phyloP scores from a whole-genome alignment of 148 eudicot genomes.

The Vaccinium myrtillus region DNA sequence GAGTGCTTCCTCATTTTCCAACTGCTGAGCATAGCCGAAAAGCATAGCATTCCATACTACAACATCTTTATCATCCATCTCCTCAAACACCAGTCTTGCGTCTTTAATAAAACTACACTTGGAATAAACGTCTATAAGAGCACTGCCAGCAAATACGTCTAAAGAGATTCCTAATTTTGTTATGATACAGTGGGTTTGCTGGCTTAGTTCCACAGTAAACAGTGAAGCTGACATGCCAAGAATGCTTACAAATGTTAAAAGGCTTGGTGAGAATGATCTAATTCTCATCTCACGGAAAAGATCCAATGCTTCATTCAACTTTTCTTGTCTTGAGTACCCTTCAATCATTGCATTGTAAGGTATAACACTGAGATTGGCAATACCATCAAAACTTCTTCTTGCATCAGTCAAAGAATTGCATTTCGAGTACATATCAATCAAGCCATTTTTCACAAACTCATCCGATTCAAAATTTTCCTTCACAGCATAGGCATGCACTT shows the following conservation, averaged over 20 bases:
- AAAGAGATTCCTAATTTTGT: constrained; percentile 42
- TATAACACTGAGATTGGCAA: constrained; percentile 31
- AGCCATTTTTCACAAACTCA: constrained; percentile 62
- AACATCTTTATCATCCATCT: constrained; percentile 52
- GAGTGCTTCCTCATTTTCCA: constrained; percentile 58
- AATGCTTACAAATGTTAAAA: constrained; percentile 60
- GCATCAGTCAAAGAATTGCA: constrained; percentile 57
- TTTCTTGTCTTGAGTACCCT: constrained; percentile 60
- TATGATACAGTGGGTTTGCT: constrained; percentile 53
- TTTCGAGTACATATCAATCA: constrained; percentile 78
- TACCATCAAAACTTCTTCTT: constrained; percentile 46
- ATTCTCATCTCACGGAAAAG: constrained; percentile 57
- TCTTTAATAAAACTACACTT: constrained; percentile 50
- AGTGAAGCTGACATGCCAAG: constrained; percentile 59
- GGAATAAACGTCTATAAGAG: constrained; percentile 68
- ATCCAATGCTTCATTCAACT: constrained; percentile 46
- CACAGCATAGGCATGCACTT: constrained; percentile 53
- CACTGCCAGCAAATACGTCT: constrained; percentile 53
- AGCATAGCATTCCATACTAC: constrained; percentile 79
- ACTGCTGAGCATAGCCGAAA: constrained; percentile 50
- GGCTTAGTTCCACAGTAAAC: constrained; percentile 37
- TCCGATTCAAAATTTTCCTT: constrained; percentile 55
- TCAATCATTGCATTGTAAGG: constrained; percentile 77
- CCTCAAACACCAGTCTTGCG: constrained; percentile 59
- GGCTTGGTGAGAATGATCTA: constrained; percentile 41